These are phyloP conservation scores for Pythium volutum DNA, from an alignment of 352 stramenopile species.

Conservation along the genomic window DNA sequence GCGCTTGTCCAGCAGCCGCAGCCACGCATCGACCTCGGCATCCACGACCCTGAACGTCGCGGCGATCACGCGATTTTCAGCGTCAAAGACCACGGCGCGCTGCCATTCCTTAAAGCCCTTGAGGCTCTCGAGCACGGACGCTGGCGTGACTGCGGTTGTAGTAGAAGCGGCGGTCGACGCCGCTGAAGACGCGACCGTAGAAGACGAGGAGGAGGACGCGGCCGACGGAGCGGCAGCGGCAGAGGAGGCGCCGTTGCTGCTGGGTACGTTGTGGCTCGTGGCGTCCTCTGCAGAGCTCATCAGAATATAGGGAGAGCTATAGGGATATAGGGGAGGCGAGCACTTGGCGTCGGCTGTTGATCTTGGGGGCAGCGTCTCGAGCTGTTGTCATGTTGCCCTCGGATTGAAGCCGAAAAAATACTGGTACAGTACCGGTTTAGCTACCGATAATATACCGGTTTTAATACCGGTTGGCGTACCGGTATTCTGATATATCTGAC, in stretches of 20 bases:
- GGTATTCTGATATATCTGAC: too few relatives aligned
- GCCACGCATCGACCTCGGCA: slow-evolving; percentile 38
- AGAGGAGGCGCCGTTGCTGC: slow-evolving; percentile 11
- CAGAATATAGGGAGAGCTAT: too few relatives aligned
- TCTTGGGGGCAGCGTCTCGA: not conserved
- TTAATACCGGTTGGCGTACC: not conserved
- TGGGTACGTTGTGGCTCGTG: not conserved
- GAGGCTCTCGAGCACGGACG: slow-evolving; percentile 47
- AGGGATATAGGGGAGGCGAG: too few relatives aligned
- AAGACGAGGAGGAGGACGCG: not conserved
- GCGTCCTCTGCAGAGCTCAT: slow-evolving; percentile 13
- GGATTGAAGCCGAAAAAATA: slow-evolving; percentile 3
- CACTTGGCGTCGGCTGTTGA: not conserved
- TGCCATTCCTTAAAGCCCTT: slow-evolving; percentile 68
- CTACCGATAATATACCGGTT: not conserved
- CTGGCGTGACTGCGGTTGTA: slow-evolving; percentile 22
- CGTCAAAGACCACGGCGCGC: slow-evolving; percentile 60
- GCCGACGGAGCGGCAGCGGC: slow-evolving; percentile 23
- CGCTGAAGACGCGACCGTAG: slow-evolving; percentile 8
- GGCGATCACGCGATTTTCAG: slow-evolving; percentile 45
- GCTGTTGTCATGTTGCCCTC: not conserved
- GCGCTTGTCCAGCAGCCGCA: slow-evolving; percentile 68
- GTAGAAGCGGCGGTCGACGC: slow-evolving; percentile 6
- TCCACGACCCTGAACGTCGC: slow-evolving; percentile 61
- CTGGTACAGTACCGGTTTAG: not conserved